Percentiles rank a stretch among this genome's conserved stretches.
phyloP scores from a whole-genome alignment of 164 flowering plant genomes.

The Akebia trifoliata region DNA sequence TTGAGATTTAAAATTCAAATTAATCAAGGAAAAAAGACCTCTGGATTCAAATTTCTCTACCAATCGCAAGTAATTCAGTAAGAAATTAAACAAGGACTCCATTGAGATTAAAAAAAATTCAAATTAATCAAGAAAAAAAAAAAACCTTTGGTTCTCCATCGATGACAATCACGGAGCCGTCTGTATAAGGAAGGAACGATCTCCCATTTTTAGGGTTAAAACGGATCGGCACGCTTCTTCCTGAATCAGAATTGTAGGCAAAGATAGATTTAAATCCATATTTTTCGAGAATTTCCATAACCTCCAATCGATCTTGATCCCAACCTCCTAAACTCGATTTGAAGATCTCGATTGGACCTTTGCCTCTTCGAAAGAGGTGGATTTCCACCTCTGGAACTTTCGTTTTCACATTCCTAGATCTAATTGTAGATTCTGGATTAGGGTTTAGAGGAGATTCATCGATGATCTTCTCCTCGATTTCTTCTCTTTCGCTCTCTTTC shows the following conservation, averaged over 20 bases:
- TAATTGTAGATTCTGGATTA: background rate
- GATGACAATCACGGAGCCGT: constrained; percentile 41
- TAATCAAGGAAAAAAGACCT: background rate
- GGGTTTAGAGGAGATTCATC: constrained; percentile 9
- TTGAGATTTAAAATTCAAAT: constrained; percentile 1
- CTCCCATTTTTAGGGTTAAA: constrained; percentile 46
- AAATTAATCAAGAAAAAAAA: background rate
- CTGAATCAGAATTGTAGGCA: constrained; percentile 35
- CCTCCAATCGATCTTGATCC: constrained; percentile 55
- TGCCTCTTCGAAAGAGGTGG: constrained; percentile 37
- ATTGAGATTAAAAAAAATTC: too few species aligned
- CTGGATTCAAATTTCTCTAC: too few species aligned
- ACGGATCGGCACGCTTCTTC: constrained; percentile 51
- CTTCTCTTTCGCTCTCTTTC: constrained; percentile 10
- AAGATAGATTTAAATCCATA: constrained; percentile 43
- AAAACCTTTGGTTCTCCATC: constrained; percentile 70
- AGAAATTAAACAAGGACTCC: too few species aligned
- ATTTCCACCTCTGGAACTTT: constrained; percentile 50
- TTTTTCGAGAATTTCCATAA: constrained; percentile 46
- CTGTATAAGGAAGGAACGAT: constrained; percentile 40
- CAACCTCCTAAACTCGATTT: constrained; percentile 46
- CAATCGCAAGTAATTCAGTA: too few species aligned
- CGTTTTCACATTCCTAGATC: constrained; percentile 23
- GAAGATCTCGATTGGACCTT: constrained; percentile 57
- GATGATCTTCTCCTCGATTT: constrained; percentile 7